Evolutionary conservation across 2,329 filamentous ascomycete genomes (phyloP).

Genomic region (Alternaria gaisen): DNA sequence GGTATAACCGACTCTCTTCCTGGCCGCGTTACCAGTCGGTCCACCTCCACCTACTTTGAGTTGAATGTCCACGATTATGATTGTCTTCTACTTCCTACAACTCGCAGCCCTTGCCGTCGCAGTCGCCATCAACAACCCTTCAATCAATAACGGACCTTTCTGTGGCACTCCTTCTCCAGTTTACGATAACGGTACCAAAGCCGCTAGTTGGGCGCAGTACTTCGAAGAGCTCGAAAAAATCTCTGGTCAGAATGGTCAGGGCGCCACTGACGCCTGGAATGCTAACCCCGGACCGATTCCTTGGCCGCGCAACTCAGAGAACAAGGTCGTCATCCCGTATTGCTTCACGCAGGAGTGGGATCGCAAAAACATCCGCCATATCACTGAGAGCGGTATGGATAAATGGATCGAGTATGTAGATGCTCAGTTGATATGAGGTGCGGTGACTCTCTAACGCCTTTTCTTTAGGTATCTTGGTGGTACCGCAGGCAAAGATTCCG

Average conservation of each 20-base stretch:
- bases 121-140: neutral
- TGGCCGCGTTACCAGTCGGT: neutral
- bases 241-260: neutral
- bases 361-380: neutral
- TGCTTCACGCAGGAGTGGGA: conserved; percentile 6
- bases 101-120: neutral
- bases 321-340: conserved; percentile 3
- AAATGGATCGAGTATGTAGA: neutral
- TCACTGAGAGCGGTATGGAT: conserved; percentile 5
- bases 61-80: neutral
- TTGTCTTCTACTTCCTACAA: neutral
- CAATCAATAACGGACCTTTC: neutral
- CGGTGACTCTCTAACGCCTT: neutral
- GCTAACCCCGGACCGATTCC: neutral
- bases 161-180: neutral
- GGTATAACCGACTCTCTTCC: neutral
- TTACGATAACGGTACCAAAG: neutral
- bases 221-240: neutral
- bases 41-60: neutral
- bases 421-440: neutral
- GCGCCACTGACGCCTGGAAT: neutral
- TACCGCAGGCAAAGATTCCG: neutral
- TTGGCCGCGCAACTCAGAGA: conserved; percentile 1
- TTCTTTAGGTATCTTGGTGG: neutral
- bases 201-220: neutral